Conservation (phyloP, 768 basidiomycete species). For the Lactarius sp. region DNA sequence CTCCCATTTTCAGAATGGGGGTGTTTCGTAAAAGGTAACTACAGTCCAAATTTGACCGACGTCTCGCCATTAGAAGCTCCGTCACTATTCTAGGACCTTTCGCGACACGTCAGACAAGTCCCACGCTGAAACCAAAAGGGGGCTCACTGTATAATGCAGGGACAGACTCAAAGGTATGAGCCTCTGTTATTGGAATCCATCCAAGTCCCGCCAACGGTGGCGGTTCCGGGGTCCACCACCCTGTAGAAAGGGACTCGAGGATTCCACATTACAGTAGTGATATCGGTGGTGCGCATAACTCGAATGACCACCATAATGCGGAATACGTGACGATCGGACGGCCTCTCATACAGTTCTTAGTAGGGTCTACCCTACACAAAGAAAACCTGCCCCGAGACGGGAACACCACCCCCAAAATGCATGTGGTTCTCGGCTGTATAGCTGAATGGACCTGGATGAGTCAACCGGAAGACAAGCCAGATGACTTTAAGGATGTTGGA, state of each 20-base stretch:
- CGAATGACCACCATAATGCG: not conserved
- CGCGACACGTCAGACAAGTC: not conserved
- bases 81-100: not conserved
- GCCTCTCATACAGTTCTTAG: not conserved
- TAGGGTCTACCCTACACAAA: not conserved
- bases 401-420: no score
- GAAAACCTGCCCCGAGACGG: not conserved
- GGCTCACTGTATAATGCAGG: not conserved
- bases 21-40: not conserved
- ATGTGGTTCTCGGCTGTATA: not conserved
- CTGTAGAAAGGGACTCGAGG: not conserved
- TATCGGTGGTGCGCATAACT: no score
- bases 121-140: not conserved
- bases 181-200: no score
- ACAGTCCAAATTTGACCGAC: not conserved
- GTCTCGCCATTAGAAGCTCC: not conserved
- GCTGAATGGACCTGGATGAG: not conserved
- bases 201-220: no score
- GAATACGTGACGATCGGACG: not conserved
- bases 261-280: not conserved
- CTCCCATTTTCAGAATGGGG: not conserved
- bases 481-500: slow-evolving; percentile 1
- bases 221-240: not conserved
- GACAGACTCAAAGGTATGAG: no score
- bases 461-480: not conserved